Conservation (phyloP, 2,329 filamentous ascomycete species). For the Leptodontidium sp. region DNA sequence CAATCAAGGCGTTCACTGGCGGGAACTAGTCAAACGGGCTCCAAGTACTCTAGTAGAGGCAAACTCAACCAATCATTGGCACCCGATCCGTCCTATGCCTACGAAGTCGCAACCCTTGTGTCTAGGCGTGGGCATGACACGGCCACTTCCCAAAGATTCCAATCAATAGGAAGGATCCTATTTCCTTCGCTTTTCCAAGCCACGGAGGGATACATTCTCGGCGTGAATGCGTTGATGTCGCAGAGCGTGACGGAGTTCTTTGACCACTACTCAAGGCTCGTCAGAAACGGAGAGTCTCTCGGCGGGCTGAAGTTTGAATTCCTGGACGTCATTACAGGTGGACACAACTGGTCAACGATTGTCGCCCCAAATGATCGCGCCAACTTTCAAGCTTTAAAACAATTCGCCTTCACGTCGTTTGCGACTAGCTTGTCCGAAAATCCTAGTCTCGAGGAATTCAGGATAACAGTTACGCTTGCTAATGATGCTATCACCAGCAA, state of each 20-base stretch:
- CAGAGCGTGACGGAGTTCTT: neutral
- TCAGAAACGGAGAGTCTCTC: neutral
- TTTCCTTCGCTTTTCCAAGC: neutral
- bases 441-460: neutral
- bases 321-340: neutral
- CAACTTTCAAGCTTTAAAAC: slow-evolving; percentile 10
- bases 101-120: neutral
- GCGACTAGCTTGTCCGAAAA: neutral
- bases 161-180: slow-evolving; percentile 2
- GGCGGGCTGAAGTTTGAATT: slow-evolving; percentile 1
- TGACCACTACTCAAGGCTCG: neutral
- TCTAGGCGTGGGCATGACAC: neutral
- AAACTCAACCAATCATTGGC: neutral
- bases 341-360: neutral
- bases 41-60: neutral
- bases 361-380: neutral
- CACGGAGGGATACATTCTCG: neutral
- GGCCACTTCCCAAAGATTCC: neutral
- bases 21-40: neutral
- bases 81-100: neutral
- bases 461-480: neutral
- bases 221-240: neutral
- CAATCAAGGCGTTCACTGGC: neutral
- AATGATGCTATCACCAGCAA: neutral
- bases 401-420: neutral